Evolutionary conservation across 1,284 basidiomycete species (phyloP).

Genomic region (Pisolithus thermaeus): DNA sequence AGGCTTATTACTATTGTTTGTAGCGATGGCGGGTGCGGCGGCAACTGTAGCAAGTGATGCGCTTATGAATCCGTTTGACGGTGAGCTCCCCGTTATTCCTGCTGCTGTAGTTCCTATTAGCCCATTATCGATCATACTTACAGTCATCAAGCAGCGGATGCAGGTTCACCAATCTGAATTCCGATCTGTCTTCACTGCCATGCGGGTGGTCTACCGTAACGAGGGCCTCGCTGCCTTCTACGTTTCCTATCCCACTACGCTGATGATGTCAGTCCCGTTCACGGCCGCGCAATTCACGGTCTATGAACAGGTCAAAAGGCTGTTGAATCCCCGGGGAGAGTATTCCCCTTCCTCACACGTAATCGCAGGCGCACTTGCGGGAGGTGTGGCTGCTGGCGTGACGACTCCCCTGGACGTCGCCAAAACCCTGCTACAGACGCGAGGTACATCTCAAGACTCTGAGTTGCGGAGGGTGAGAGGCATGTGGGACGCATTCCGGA

Average conservation of each 20-base stretch:
- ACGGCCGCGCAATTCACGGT: slow-evolving; percentile 97
- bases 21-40: slow-evolving; percentile 88
- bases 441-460: slow-evolving; percentile 77
- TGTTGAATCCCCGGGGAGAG: slow-evolving; percentile 79
- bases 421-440: slow-evolving; percentile 94
- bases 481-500: slow-evolving; percentile 84
- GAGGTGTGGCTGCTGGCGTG: slow-evolving; percentile 90
- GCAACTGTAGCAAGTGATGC: slow-evolving; percentile 96
- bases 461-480: slow-evolving; percentile 83
- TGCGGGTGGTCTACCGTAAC: slow-evolving; percentile 73
- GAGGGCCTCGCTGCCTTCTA: slow-evolving; percentile 96
- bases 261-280: slow-evolving; percentile 96
- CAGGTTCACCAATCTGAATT: slow-evolving; percentile 92
- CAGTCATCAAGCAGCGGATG: slow-evolving; percentile 99
- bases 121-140: slow-evolving; percentile 14
- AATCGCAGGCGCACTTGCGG: slow-evolving; percentile 86
- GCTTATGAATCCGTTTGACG: slow-evolving; percentile 99
- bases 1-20: slow-evolving; percentile 9
- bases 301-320: slow-evolving; percentile 89
- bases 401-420: slow-evolving; percentile 99
- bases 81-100: slow-evolving; percentile 41
- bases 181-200: slow-evolving; percentile 79
- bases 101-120: slow-evolving; percentile 1
- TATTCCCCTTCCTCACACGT: slow-evolving; percentile 95
- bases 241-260: slow-evolving; percentile 96